phyloP scores from a whole-genome alignment of 148 eudicot species.

The Amaranthus palmeri region DNA sequence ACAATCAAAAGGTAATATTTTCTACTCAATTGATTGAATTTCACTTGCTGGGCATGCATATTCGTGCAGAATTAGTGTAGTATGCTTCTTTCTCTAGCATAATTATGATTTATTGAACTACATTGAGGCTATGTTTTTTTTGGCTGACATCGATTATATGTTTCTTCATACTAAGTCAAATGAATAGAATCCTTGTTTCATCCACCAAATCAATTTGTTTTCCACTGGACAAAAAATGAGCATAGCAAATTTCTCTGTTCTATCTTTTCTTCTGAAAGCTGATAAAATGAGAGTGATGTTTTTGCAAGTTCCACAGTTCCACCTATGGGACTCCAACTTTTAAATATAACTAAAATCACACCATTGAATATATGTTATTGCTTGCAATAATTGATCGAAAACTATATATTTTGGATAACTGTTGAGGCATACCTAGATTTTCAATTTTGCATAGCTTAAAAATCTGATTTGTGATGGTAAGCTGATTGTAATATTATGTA shows the following conservation, averaged over 20 bases:
- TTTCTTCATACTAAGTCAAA: background rate
- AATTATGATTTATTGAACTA: background rate
- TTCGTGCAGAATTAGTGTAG: background rate
- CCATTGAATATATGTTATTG: no score
- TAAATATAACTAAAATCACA: no score
- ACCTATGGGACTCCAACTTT: background rate
- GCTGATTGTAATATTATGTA: background rate
- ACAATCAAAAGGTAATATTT: slow-evolving; percentile 58
- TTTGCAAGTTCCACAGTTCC: background rate
- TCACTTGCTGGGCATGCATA: background rate
- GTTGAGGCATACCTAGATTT: background rate
- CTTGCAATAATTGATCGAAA: no score
- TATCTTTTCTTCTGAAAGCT: background rate
- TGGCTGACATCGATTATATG: background rate
- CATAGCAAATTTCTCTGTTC: background rate
- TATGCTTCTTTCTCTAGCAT: background rate
- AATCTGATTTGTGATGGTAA: background rate
- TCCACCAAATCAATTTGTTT: background rate
- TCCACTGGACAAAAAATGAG: background rate
- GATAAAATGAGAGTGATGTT: background rate
- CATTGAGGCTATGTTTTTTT: background rate
- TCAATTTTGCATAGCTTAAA: background rate
- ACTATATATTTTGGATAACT: no score
- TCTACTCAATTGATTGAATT: background rate
- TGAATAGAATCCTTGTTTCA: background rate